Evolutionary conservation across 441 rosid species (phyloP), one percentile per base, ranked within the genome.

Genomic region (Populus hybrid): DNA sequence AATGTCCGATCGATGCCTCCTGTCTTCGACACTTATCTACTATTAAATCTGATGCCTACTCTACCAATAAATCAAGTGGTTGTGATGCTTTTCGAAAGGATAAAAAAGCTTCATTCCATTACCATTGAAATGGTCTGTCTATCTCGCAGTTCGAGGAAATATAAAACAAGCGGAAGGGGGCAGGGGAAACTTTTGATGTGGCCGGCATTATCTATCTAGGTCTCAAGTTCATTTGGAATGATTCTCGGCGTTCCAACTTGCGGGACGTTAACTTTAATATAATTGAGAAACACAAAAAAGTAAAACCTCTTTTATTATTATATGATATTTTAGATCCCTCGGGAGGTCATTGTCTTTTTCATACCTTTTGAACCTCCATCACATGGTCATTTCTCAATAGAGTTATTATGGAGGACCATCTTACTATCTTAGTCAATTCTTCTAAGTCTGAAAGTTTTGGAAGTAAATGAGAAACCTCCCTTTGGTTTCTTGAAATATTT

Each of bases 131-230:
- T 14, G 29, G 1, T n/a, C 26, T 36, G n/a, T n/a, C n/a, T n/a
- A 29, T 69, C 66, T 66, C 10, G 24, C 29, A 24, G 28, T 6
- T 28, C 6, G 73, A 29, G 12, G 38, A 21, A 24, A 59, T 6
- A 29, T 61, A 56, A 4, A 76, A 72, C 81, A 81, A 81, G 36
- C 45, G 74, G 81, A 76, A 82, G 71, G 75, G 11, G 77, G 69
- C 81, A 61, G 78, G 7, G 29, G 24, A 72, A 71, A 20, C 2
- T 68, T 63, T 77, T 33, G 56, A 56, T 50, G 77, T 75, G 82
- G 84, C 77, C 81, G 76, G 86, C 87, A 68, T 18, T 16, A 20
- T 12, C 16, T 20, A 26, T 31, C 20, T 20, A 10, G 31, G 71
- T 28, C 63, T 61, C 36, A 64, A 64, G 9, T 77, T 72, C 23